Evolutionary conservation across 2,329 filamentous ascomycete species (phyloP), one percentile per base, ranked within the genome.

Genomic region (Daldinia eschscholtzii): DNA sequence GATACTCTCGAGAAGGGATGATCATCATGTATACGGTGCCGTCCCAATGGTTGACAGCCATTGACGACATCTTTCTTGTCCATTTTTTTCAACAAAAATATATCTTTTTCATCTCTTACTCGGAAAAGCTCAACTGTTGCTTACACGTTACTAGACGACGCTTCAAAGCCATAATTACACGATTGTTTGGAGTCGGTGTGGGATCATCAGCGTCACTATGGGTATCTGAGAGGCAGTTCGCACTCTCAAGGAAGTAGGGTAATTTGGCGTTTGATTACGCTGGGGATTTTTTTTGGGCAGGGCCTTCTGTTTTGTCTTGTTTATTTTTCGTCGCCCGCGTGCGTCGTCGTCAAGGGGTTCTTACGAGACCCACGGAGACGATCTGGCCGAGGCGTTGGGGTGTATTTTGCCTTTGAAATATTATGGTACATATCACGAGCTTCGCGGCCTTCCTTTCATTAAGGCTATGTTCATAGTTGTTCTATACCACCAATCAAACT

Each of bases 1-100:
- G 64, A 69, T 81, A 68, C 64, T 76, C n/a, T 61, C 71, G 12
- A 65, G 68, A 44, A 67, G 63, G 59, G 69, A 75, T 53, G 73
- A 74, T 18, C 68, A 74, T 18, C 68, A 77, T 56, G 61, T 76
- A 18, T 76, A 76, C 35, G 64, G 53, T 46, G 46, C 44, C 26
- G 50, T 69, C 30, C 28, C 70, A 5, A 58, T 70, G 58, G 62
- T 46, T 23, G 67, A 64, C 26, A 59, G 63, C 46, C 65, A 58
- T 41, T 70, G 61, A 52, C 71, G 73, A 70, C 26, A n/a, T 26
- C 57, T 65, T 53, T 50, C 46, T 30, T 39, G 20, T 53, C 46
- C 18, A 52, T 50, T 53, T 61, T 42, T 52, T 28, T 28, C 44
- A 59, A 37, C 42, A 46, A 33, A 28, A 33, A 20, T 46, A 18